A percentile compares a stretch with the other conserved stretches of the same genome.
phyloP scores from a whole-genome alignment of 2,329 filamentous ascomycete genomes.

The Penicillium sp. region DNA sequence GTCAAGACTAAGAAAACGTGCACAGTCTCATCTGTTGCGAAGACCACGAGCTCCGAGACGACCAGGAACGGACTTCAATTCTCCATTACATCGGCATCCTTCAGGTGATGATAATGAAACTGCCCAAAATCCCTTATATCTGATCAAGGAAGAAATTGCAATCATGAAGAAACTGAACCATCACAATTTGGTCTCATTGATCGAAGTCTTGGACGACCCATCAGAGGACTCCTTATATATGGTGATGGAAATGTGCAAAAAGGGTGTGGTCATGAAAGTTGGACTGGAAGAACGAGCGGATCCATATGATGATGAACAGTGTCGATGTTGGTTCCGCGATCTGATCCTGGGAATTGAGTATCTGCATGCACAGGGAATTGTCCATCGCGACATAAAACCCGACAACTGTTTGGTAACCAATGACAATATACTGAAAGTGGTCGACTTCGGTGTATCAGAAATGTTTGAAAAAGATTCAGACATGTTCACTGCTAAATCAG shows the following conservation, averaged over 20 bases:
- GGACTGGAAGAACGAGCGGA: conserved; percentile 78
- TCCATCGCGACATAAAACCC: conserved; percentile 96
- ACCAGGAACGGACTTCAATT: conserved; percentile 60
- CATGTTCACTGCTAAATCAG: conserved; percentile 91
- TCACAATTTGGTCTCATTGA: conserved; percentile 85
- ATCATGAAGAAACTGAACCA: conserved; percentile 99
- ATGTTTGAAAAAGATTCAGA: conserved; percentile 88
- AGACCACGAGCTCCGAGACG: conserved; percentile 56
- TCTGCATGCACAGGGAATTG: conserved; percentile 87
- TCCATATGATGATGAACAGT: conserved; percentile 78
- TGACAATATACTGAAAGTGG: conserved; percentile 92
- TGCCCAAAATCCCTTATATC: conserved; percentile 70
- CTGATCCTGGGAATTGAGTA: conserved; percentile 95
- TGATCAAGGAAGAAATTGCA: conserved; percentile 94
- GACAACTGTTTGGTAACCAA: conserved; percentile 89
- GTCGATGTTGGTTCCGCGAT: conserved; percentile 90
- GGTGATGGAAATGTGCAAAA: conserved; percentile 99
- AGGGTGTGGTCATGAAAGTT: conserved; percentile 95
- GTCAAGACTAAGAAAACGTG: conserved; percentile 79
- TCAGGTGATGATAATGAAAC: conserved; percentile 51
- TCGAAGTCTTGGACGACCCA: conserved; percentile 93
- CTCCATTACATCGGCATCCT: conserved; percentile 62
- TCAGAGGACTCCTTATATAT: conserved; percentile 96
- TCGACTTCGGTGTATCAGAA: conserved; percentile 98
- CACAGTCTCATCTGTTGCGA: conserved; percentile 82